Evolutionary conservation across 176 grass and related monocot species (phyloP).

Genomic region (Tuctoria greenei): DNA sequence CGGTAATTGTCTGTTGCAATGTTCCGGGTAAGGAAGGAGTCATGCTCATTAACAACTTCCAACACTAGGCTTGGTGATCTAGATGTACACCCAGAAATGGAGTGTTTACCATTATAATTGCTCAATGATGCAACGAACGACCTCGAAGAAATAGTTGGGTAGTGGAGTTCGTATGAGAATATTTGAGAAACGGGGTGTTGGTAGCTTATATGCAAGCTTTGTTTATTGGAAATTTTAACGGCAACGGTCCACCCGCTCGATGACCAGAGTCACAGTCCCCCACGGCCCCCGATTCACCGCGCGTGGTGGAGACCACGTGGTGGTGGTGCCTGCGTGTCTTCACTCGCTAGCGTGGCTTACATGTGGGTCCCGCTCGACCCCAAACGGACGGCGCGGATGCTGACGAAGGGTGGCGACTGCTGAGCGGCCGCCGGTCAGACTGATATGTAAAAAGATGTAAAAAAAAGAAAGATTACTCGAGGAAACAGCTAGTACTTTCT

Average conservation of each 20-base stretch:
- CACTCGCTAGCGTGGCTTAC: neutral
- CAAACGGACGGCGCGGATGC: slow-evolving; percentile 36
- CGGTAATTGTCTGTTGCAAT: no score
- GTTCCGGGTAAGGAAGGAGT: no score
- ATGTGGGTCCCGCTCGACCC: slow-evolving; percentile 2
- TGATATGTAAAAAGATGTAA: no score
- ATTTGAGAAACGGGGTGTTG: neutral
- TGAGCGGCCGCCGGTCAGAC: neutral
- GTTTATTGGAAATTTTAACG: slow-evolving; percentile 35
- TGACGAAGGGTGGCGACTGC: slow-evolving; percentile 21
- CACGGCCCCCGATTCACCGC: slow-evolving; percentile 27
- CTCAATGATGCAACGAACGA: no score
- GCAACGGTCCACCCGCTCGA: slow-evolving; percentile 44
- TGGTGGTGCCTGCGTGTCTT: slow-evolving; percentile 7
- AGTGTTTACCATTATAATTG: no score
- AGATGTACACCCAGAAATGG: no score
- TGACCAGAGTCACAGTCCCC: slow-evolving; percentile 25
- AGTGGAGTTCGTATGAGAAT: neutral
- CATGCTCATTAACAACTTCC: no score
- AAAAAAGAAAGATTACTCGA: no score
- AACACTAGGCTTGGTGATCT: no score
- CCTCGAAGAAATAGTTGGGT: neutral
- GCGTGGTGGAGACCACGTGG: slow-evolving; percentile 46
- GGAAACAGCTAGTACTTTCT: neutral
- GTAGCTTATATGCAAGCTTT: neutral